phyloP scores from a whole-genome alignment of 805 yeast species.

The Cyberlindnera xylosilytica region DNA sequence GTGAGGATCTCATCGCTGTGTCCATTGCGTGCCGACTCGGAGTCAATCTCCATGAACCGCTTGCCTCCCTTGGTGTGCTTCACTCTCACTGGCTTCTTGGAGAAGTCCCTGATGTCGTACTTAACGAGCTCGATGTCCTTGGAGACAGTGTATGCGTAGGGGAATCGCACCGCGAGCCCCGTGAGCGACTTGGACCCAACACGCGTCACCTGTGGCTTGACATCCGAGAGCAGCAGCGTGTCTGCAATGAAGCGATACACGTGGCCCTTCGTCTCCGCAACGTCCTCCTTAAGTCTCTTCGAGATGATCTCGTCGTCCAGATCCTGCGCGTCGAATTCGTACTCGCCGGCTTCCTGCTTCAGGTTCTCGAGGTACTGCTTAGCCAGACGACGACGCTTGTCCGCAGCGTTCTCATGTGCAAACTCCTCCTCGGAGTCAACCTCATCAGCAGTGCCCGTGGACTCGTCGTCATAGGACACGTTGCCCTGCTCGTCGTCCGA shows the following conservation, averaged over 20 bases:
- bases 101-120: constrained; percentile 61
- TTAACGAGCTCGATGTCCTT: constrained; percentile 79
- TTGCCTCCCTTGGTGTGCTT: constrained; percentile 67
- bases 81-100: constrained; percentile 60
- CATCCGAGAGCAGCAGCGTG: constrained; percentile 39
- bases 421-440: constrained; percentile 71
- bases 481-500: constrained; percentile 47
- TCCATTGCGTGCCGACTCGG: constrained; percentile 58
- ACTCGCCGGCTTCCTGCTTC: constrained; percentile 51
- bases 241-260: constrained; percentile 68
- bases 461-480: constrained; percentile 29
- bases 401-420: constrained; percentile 79
- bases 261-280: constrained; percentile 84
- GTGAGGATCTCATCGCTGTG: constrained; percentile 75
- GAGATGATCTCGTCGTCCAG: constrained; percentile 84
- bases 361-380: constrained; percentile 85
- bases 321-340: constrained; percentile 82
- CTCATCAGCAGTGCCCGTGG: constrained; percentile 32
- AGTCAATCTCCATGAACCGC: constrained; percentile 33
- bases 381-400: constrained; percentile 90
- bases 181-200: constrained; percentile 62
- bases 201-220: constrained; percentile 45
- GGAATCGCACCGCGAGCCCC: constrained; percentile 35
- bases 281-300: constrained; percentile 78
- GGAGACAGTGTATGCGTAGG: constrained; percentile 70